Evolutionary conservation across 208 protist species (phyloP), one percentile per base, ranked within the genome.

Genomic region (Strigomonas culicis): DNA sequence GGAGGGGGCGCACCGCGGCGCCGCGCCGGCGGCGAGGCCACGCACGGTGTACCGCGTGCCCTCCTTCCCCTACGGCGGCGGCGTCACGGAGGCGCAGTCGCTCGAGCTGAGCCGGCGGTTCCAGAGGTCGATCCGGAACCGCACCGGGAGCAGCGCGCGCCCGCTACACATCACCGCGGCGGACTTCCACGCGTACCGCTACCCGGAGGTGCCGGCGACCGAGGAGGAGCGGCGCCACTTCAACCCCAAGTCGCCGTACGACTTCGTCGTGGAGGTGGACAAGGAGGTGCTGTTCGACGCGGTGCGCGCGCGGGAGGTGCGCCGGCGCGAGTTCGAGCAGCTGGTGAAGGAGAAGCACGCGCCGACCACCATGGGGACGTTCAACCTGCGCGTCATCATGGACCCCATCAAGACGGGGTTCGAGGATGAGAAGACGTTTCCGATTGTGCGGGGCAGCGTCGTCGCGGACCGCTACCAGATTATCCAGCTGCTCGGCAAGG

Each of bases 401-500:
- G 87, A 96, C 62, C 87, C 86, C 19, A 68, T 85, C 70, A 94
- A 96, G 70, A 98, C 94, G 10, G 94, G 94, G 31, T 97, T 98
- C 63, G 93, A 97, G 77, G 90, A 97, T 50, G 84, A 94, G 55
- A 89, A 92, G 59, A 92, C 95, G 34, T 97, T 97, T 64, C 88
- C 88, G 0, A 97, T 99, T 63, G 72, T 88, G 17, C 75, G 81
- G 19, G 86, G 92, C 51, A 80, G 70, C 39, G 82, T 97, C 32
- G 86, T 99, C 27, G 93, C 92, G 4, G 92, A 92, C 59, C 88
- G 96, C 50, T 99, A 98, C 70, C 82, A 97, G 78, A 92, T 99
- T 32, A 72, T 97, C 41, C 88, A 98, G 64, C 86, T 97, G 61
- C 63, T 98, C n/a, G 96, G 95, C 34, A 94, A 94, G 61, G 96